Percentiles rank a stretch among this genome's conserved stretches.
These are phyloP conservation scores for Wickerhamomyces sp. DNA, from an alignment of 1,139 yeast species.

Conservation along the genomic window DNA sequence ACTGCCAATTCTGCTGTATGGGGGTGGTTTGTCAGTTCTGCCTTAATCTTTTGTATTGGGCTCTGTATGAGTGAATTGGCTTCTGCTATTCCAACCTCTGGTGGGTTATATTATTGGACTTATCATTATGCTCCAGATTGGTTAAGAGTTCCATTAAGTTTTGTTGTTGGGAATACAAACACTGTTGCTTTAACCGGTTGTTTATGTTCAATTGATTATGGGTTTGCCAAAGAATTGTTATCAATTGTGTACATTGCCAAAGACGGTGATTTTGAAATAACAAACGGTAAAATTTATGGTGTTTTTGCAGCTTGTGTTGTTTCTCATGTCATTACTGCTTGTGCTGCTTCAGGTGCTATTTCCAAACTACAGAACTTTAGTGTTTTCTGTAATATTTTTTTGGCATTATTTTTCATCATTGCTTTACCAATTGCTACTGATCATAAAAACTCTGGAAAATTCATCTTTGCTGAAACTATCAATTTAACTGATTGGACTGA, in stretches of 20 bases:
- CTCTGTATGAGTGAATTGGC: constrained; percentile 56
- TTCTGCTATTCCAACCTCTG: constrained; percentile 65
- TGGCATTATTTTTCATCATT: constrained; percentile 48
- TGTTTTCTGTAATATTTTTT: constrained; percentile 43
- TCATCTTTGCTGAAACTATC: constrained; percentile 43
- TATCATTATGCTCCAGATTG: constrained; percentile 43
- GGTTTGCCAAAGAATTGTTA: constrained; percentile 45
- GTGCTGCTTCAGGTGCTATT: constrained; percentile 42
- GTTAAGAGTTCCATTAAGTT: constrained; percentile 37
- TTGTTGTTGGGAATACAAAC: constrained; percentile 51
- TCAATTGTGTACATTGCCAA: constrained; percentile 42
- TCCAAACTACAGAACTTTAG: constrained; percentile 53
- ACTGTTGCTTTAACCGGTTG: constrained; percentile 50
- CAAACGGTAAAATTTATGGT: constrained; percentile 42
- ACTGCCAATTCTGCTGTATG: constrained; percentile 30
- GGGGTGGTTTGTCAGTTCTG: constrained; percentile 27
- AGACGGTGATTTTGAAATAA: constrained; percentile 40
- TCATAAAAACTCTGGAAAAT: constrained; percentile 30
- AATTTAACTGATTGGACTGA: constrained; percentile 48
- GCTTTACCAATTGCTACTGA: constrained; percentile 53
- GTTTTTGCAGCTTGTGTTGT: constrained; percentile 45
- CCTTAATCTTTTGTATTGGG: constrained; percentile 33
- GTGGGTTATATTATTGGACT: constrained; percentile 62
- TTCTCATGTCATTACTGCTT: constrained; percentile 39
- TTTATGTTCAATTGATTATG: constrained; percentile 48